Conservation (phyloP, 2,329 filamentous ascomycete species). For the Cercospora sp. region DNA sequence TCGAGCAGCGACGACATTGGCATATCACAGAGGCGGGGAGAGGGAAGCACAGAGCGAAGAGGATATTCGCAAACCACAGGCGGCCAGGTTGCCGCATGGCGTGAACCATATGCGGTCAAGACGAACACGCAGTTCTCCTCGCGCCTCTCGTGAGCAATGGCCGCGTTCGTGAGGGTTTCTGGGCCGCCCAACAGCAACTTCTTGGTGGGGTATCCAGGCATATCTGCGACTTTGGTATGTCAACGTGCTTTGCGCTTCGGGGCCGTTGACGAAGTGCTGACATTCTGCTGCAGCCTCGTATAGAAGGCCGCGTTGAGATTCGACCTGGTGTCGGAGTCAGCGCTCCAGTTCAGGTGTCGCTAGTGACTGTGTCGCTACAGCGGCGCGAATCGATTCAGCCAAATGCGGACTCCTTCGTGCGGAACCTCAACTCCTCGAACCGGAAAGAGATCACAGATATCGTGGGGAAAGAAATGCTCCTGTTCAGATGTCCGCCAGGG, state of each 20-base stretch:
- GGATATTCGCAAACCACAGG: not conserved
- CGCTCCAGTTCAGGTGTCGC: constrained; percentile 84
- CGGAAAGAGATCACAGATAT: constrained; percentile 88
- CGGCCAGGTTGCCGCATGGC: constrained; percentile 22
- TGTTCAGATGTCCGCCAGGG: constrained; percentile 83
- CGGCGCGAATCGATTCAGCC: constrained; percentile 95
- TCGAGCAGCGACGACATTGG: constrained; percentile 8
- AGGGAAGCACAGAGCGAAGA: not conserved
- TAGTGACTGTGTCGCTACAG: constrained; percentile 91
- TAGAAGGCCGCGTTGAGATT: constrained; percentile 97
- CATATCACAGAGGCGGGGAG: constrained; percentile 1
- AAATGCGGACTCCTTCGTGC: constrained; percentile 88
- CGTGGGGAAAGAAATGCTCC: constrained; percentile 90
- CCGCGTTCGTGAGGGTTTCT: constrained; percentile 90
- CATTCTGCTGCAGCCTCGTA: constrained; percentile 67
- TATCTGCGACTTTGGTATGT: constrained; percentile 93
- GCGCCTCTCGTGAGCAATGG: constrained; percentile 38
- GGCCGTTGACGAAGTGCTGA: constrained; percentile 9
- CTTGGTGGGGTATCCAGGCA: constrained; percentile 93
- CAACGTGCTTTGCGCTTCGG: not conserved
- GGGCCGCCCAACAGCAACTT: constrained; percentile 97
- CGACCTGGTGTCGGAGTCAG: constrained; percentile 81
- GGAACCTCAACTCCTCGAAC: constrained; percentile 80
- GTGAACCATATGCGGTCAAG: constrained; percentile 26
- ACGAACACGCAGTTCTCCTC: constrained; percentile 19